Percentiles rank a stretch among this genome's conserved stretches.
These are phyloP conservation scores for Penicillium alfredii DNA, from an alignment of 495 filamentous ascomycete species.

Conservation along the genomic window DNA sequence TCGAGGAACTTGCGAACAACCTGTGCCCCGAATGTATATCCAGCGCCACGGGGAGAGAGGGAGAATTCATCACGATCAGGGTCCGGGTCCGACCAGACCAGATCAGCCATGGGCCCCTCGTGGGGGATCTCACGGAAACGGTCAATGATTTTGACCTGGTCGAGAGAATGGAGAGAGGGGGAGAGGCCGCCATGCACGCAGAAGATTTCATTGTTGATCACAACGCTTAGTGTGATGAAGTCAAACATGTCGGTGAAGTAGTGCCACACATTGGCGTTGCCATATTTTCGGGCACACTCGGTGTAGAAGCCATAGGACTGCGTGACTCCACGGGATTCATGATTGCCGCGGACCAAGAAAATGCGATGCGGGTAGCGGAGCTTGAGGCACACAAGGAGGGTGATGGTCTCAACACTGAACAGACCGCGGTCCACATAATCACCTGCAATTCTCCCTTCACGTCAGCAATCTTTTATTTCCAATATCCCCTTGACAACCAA, in stretches of 20 bases:
- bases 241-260: constrained; percentile 99
- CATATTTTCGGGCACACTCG: constrained; percentile 95
- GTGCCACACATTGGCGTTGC: constrained; percentile 97
- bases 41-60: constrained; percentile 85
- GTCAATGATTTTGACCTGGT: constrained; percentile 99
- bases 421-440: constrained; percentile 97
- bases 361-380: constrained; percentile 88
- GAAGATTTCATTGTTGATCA: constrained; percentile 98
- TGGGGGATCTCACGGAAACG: constrained; percentile 97
- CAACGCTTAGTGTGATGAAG: constrained; percentile 90
- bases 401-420: constrained; percentile 96
- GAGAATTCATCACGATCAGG: constrained; percentile 94
- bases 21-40: constrained; percentile 94
- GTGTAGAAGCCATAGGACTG: constrained; percentile 99
- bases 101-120: constrained; percentile 97
- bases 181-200: constrained; percentile 96
- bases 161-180: constrained; percentile 94
- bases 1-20: constrained; percentile 97
- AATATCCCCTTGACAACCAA: too few relatives aligned
- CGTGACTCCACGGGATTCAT: constrained; percentile 94
- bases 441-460: constrained; percentile 41
- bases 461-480: constrained; percentile 11
- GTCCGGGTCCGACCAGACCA: constrained; percentile 97
- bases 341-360: constrained; percentile 91
- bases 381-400: constrained; percentile 90